phyloP scores from a whole-genome alignment of 495 filamentous ascomycete genomes.

The Tuber melanosporum region DNA sequence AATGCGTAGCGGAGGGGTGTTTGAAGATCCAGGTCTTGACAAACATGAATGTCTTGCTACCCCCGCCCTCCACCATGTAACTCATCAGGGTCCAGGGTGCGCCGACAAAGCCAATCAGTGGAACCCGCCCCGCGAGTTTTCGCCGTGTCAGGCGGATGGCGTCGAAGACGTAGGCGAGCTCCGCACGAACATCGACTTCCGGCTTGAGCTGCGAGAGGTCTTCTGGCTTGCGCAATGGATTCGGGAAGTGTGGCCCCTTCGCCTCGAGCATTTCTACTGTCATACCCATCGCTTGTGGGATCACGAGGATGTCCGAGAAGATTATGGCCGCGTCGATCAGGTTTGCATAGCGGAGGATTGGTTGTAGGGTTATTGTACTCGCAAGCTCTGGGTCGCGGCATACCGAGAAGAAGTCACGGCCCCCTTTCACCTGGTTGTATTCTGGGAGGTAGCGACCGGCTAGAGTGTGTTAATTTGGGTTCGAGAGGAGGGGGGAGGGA shows the following conservation, averaged over 20 bases:
- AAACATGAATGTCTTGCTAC: constrained; percentile 84
- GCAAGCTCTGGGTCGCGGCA: constrained; percentile 89
- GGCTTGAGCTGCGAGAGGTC: constrained; percentile 70
- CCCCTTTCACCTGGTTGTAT: constrained; percentile 88
- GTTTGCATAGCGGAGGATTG: constrained; percentile 80
- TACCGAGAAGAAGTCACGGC: constrained; percentile 90
- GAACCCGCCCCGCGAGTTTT: constrained; percentile 78
- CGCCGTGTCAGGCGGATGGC: constrained; percentile 85
- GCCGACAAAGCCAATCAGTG: constrained; percentile 93
- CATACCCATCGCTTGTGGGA: constrained; percentile 98
- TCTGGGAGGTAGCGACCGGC: constrained; percentile 89
- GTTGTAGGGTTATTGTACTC: constrained; percentile 84
- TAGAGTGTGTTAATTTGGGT: constrained; percentile 42
- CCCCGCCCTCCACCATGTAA: constrained; percentile 98
- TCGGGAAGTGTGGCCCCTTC: constrained; percentile 88
- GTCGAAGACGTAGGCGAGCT: constrained; percentile 89
- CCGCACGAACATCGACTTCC: constrained; percentile 71
- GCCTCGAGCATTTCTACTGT: constrained; percentile 91
- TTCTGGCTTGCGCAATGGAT: constrained; percentile 72
- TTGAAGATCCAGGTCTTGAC: constrained; percentile 94
- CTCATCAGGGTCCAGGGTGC: constrained; percentile 94
- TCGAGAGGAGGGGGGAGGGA: constrained; percentile 8
- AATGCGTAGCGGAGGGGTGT: constrained; percentile 71
- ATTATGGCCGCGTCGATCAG: constrained; percentile 97
- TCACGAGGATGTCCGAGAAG: constrained; percentile 96